Conservation (phyloP, 495 filamentous ascomycete genomes). For the Podospora anserina region DNA sequence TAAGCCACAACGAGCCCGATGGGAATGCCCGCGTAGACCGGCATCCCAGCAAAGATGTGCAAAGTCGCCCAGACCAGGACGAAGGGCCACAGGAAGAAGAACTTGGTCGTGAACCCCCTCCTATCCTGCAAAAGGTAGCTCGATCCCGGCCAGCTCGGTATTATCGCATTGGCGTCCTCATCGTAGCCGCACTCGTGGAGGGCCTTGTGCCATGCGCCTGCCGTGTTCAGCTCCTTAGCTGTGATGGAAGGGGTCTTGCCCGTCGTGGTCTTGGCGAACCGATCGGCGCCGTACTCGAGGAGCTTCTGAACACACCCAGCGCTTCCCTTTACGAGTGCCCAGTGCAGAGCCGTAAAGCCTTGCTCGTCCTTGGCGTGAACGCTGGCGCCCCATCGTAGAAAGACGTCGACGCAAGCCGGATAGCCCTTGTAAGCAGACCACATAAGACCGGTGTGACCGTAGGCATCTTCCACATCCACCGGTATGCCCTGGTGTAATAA, state of each 20-base stretch:
- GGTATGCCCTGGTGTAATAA: conserved; percentile 87
- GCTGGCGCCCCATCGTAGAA: conserved; percentile 91
- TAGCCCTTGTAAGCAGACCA: conserved; percentile 98
- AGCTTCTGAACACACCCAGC: conserved; percentile 83
- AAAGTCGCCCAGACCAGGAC: conserved; percentile 65
- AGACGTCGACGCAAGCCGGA: conserved; percentile 84
- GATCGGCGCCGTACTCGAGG: conserved; percentile 89
- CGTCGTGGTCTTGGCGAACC: conserved; percentile 79
- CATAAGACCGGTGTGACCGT: conserved; percentile 91
- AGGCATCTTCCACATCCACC: conserved; percentile 82
- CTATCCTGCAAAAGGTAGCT: conserved; percentile 66
- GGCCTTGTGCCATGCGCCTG: conserved; percentile 75
- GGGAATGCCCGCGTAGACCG: conserved; percentile 72
- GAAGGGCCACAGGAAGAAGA: conserved; percentile 90
- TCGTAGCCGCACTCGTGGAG: conserved; percentile 82
- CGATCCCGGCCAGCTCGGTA: conserved; percentile 56
- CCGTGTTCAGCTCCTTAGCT: conserved; percentile 85
- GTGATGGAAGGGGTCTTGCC: conserved; percentile 83
- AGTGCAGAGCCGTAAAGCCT: conserved; percentile 90
- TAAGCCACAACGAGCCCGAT: conserved; percentile 62
- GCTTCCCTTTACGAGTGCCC: conserved; percentile 91
- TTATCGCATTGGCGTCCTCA: conserved; percentile 66
- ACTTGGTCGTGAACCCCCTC: conserved; percentile 69
- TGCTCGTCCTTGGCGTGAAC: conserved; percentile 86
- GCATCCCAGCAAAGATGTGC: conserved; percentile 68